A percentile compares a stretch with the other conserved stretches of the same genome.
Conservation (phyloP, 805 yeast species). For the Blastobotrys mokoenaii region DNA sequence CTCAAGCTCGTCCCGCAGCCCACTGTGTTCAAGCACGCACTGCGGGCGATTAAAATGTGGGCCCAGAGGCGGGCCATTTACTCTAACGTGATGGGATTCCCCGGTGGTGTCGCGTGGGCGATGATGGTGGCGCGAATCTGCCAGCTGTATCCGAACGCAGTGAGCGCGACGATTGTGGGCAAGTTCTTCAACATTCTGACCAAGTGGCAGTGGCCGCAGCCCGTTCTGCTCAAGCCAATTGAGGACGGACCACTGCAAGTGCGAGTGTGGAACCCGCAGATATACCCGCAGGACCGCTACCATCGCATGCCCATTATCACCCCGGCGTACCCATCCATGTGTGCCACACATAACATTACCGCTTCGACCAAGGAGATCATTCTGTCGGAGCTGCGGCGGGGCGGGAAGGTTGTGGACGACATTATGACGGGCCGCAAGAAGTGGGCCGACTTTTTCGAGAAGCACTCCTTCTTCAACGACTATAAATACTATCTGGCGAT, state of each 20-base stretch:
- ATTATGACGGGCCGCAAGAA: constrained; percentile 52
- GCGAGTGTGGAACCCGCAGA: constrained; percentile 91
- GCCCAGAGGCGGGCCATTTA: constrained; percentile 92
- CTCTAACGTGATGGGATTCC: constrained; percentile 93
- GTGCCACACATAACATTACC: constrained; percentile 95
- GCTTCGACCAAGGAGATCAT: constrained; percentile 80
- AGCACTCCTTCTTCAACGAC: constrained; percentile 72
- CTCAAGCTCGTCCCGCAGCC: constrained; percentile 85
- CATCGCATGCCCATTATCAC: constrained; percentile 98
- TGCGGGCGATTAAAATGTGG: constrained; percentile 92
- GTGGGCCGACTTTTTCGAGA: constrained; percentile 71
- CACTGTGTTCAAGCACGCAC: constrained; percentile 83
- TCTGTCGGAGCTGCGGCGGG: constrained; percentile 70
- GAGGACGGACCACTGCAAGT: constrained; percentile 97
- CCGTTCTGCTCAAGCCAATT: constrained; percentile 82
- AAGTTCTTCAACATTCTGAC: constrained; percentile 80
- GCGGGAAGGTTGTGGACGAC: constrained; percentile 59
- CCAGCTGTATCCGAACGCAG: constrained; percentile 93
- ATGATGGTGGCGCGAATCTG: constrained; percentile 98
- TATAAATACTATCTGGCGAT: constrained; percentile 84
- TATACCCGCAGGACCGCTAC: constrained; percentile 80
- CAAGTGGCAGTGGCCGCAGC: constrained; percentile 98
- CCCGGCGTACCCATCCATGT: constrained; percentile 98
- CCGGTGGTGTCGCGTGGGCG: constrained; percentile 99
- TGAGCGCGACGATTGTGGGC: constrained; percentile 81